Evolutionary conservation across 31 red algal species (phyloP).

Genomic region (Odonthalia washingtoniensis): DNA sequence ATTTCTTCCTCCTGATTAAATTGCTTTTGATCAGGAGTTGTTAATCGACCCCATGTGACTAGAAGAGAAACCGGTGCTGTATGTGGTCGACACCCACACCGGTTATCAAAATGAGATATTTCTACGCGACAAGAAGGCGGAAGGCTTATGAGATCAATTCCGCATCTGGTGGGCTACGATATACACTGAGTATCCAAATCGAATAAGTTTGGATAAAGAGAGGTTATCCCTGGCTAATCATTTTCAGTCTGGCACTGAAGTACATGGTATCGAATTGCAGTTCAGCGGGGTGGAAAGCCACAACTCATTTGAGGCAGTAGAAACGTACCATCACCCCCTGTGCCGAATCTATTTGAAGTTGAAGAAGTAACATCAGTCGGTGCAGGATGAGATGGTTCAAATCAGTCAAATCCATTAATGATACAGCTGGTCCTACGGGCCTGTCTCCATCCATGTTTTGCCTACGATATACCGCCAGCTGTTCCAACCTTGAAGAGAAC

Average conservation of each 20-base stretch:
- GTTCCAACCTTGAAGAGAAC: no score
- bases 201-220: background rate
- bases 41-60: background rate
- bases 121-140: background rate
- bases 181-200: background rate
- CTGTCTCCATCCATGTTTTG: constrained; percentile 13
- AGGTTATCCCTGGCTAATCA: background rate
- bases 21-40: background rate
- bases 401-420: constrained; percentile 38
- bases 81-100: constrained; percentile 10
- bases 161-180: constrained; percentile 3
- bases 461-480: background rate
- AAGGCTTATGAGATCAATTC: background rate
- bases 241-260: background rate
- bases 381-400: constrained; percentile 13
- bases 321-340: constrained; percentile 54
- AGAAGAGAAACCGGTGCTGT: no score
- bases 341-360: constrained; percentile 28
- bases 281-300: constrained; percentile 42
- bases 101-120: background rate
- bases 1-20: background rate
- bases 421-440: constrained; percentile 42
- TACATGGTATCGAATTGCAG: constrained; percentile 18
- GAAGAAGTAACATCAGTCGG: background rate
- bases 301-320: constrained; percentile 55